These are phyloP conservation scores for Verruconis gallopava DNA, from an alignment of 2,329 filamentous ascomycete genomes.

Conservation along the genomic window DNA sequence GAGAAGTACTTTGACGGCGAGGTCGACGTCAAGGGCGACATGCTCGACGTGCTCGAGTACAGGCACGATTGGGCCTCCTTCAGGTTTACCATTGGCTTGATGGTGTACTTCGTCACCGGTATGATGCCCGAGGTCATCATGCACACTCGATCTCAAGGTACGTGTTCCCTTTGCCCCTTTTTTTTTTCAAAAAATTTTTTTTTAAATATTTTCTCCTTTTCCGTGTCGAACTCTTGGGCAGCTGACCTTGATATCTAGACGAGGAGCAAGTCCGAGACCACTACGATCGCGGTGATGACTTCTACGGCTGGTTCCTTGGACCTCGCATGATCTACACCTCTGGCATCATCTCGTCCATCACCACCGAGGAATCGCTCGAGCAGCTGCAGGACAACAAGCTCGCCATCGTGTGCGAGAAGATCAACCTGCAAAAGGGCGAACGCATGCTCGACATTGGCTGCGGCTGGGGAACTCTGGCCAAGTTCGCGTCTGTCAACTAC, in stretches of 20 bases:
- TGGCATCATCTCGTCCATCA: slow-evolving; percentile 79
- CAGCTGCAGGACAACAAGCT: slow-evolving; percentile 97
- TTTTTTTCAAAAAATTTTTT: background rate
- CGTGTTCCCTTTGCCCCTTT: slow-evolving; percentile 13
- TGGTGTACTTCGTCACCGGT: slow-evolving; percentile 76
- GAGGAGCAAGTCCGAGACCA: slow-evolving; percentile 96
- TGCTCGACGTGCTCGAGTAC: slow-evolving; percentile 80
- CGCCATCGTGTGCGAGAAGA: slow-evolving; percentile 90
- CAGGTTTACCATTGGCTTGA: slow-evolving; percentile 72
- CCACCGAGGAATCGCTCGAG: slow-evolving; percentile 80
- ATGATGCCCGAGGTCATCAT: slow-evolving; percentile 85
- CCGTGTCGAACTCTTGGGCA: background rate
- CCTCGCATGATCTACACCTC: slow-evolving; percentile 99
- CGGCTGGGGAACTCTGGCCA: slow-evolving; percentile 92
- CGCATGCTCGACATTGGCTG: slow-evolving; percentile 87
- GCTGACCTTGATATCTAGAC: slow-evolving; percentile 38
- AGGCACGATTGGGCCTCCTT: slow-evolving; percentile 96
- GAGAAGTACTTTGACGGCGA: slow-evolving; percentile 96
- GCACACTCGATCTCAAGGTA: slow-evolving; percentile 81
- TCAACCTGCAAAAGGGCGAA: slow-evolving; percentile 69
- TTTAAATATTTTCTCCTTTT: background rate
- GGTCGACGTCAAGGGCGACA: slow-evolving; percentile 90
- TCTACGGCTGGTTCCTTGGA: slow-evolving; percentile 97
- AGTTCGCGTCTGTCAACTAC: slow-evolving; percentile 86
- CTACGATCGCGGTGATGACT: slow-evolving; percentile 96